These are phyloP conservation scores for Beverwykella pulmonaria DNA, from an alignment of 495 filamentous ascomycete species.

Conservation along the genomic window DNA sequence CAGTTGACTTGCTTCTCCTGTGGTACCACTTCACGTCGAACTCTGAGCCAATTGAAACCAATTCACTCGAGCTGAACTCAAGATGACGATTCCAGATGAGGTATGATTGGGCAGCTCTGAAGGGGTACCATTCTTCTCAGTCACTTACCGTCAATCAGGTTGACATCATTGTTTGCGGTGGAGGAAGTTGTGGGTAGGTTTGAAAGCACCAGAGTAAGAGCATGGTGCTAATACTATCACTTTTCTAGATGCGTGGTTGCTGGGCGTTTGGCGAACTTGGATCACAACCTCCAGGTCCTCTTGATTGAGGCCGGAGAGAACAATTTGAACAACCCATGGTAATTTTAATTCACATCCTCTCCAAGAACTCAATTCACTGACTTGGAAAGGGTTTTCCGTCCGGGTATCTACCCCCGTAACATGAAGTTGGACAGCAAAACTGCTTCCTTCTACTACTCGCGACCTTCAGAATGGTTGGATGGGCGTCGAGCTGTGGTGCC, in stretches of 20 bases:
- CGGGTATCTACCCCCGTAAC: conserved; percentile 76
- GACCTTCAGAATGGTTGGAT: conserved; percentile 70
- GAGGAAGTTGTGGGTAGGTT: conserved; percentile 49
- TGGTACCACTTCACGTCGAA: conserved; percentile 1
- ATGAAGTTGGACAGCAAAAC: conserved; percentile 86
- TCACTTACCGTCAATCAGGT: conserved; percentile 57
- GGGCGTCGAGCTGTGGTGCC: conserved; percentile 76
- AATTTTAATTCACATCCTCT: neutral
- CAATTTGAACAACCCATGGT: conserved; percentile 82
- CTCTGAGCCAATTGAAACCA: neutral
- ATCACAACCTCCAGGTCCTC: conserved; percentile 78
- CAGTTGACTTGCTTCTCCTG: conserved; percentile 29
- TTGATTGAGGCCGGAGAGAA: conserved; percentile 78
- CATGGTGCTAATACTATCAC: neutral
- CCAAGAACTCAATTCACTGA: neutral
- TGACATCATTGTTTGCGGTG: conserved; percentile 82
- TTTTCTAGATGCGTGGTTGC: conserved; percentile 63
- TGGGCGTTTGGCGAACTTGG: conserved; percentile 75
- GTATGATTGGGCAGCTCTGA: neutral
- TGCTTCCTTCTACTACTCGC: conserved; percentile 80
- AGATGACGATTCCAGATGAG: conserved; percentile 39
- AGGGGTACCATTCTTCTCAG: neutral
- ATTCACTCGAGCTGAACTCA: conserved; percentile 5
- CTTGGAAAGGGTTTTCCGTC: conserved; percentile 60
- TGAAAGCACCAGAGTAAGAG: neutral